Evolutionary conservation across 371 early-diverging fungal species (phyloP), one percentile per base, ranked within the genome.

Genomic region (Fennellomyces sp.): DNA sequence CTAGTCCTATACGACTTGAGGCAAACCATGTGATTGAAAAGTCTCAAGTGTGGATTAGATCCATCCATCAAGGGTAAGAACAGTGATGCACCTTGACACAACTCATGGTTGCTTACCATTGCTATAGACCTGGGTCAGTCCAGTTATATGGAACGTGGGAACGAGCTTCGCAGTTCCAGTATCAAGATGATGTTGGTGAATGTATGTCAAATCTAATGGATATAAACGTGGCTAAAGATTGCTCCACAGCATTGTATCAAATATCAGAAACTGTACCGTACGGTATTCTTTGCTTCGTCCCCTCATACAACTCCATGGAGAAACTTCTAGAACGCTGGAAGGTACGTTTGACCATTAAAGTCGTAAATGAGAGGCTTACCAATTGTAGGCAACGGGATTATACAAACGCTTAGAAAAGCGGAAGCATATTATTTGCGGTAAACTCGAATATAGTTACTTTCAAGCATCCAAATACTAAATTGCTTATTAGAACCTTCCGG

Each of bases 181-280:
- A 88, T 58, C 88, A 92, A 60, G 88, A 89, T 52, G 89, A 90
- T 31, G 65, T 95, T 11, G 88, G 90, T 11, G 65, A 74, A n/a
- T 61, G 74, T 72, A 66, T 58, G 41, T 4, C n/a, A n/a, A n/a
- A n/a, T n/a, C n/a, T n/a, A n/a, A n/a, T n/a, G n/a, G n/a, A 3
- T 11, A n/a, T 23, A n/a, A 31, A 42, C 23, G 2, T 41, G 7
- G 5, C 12, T 8, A 1, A 21, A 7, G 30, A 54, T 8, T 54
- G 21, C 42, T 21, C 13, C 3, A 12, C 50, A 72, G 82, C 88
- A 5, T 25, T 90, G 1, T 66, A 66, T 39, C 29, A 66, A 15
- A 83, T 90, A 25, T 63, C 64, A 5, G 54, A 73, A 5, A 69
- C 69, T 6, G 69, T 81, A 3, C 88, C 91, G 0, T 84, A 79